A percentile compares a stretch with the other conserved stretches of the same genome.
phyloP scores from a whole-genome alignment of 2,329 filamentous ascomycete species.

The Stromatinia cepivora region DNA sequence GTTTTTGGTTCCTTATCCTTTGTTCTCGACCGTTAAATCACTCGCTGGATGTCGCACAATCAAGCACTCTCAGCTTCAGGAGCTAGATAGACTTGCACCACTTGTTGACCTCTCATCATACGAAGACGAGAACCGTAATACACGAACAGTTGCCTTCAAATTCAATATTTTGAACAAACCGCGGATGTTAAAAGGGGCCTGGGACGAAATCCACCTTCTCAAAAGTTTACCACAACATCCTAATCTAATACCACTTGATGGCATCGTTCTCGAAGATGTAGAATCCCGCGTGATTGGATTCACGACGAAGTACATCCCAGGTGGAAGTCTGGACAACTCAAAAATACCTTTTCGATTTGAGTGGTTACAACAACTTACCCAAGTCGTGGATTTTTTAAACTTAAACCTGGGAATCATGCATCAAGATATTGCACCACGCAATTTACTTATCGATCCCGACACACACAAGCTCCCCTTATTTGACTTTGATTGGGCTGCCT shows the following conservation, averaged over 20 bases:
- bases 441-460: slow-evolving; percentile 42
- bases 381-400: slow-evolving; percentile 45
- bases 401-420: slow-evolving; percentile 44
- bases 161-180: not conserved
- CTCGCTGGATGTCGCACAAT: not conserved
- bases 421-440: slow-evolving; percentile 44
- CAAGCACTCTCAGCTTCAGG: not conserved
- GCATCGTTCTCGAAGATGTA: slow-evolving; percentile 4
- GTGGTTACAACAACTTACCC: slow-evolving; percentile 44
- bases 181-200: not conserved
- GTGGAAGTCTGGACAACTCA: not conserved
- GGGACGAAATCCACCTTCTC: not conserved
- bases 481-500: slow-evolving; percentile 39
- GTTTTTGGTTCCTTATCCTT: not conserved
- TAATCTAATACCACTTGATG: not conserved
- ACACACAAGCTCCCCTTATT: slow-evolving; percentile 43
- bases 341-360: slow-evolving; percentile 42
- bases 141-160: not conserved
- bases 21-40: not conserved
- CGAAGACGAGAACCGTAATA: not conserved
- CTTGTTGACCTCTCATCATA: slow-evolving; percentile 1
- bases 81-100: not conserved
- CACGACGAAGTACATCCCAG: not conserved
- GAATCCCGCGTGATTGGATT: slow-evolving; percentile 4
- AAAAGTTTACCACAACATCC: not conserved